Conservation (phyloP, 306 rosid genomes). For the Castanopsis chinensis region DNA sequence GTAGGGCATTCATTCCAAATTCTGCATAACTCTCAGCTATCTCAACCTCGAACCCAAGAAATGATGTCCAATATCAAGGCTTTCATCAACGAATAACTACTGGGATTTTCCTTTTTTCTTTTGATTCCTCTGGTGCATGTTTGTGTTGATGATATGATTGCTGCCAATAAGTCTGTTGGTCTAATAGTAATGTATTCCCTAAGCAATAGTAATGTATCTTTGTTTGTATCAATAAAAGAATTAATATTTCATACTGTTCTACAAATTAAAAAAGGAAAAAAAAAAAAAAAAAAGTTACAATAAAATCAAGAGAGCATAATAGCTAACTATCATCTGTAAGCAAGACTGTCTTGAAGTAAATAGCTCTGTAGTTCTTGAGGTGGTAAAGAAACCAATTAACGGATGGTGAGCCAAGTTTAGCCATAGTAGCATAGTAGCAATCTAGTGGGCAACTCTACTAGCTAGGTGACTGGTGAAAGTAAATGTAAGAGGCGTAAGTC, state of each 20-base stretch:
- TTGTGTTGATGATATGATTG: background rate
- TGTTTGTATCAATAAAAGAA: background rate
- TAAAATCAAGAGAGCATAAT: too few relatives aligned
- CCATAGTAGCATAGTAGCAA: too few relatives aligned
- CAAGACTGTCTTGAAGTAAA: too few relatives aligned
- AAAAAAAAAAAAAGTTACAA: too few relatives aligned
- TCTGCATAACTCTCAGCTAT: slow-evolving; percentile 57
- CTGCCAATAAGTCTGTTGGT: background rate
- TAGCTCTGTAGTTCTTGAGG: too few relatives aligned
- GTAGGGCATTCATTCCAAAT: slow-evolving; percentile 91
- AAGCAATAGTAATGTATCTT: background rate
- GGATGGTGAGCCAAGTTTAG: too few relatives aligned
- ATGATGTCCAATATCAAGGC: slow-evolving; percentile 50
- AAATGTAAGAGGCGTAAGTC: too few relatives aligned
- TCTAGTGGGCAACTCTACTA: too few relatives aligned
- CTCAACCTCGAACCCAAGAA: slow-evolving; percentile 54
- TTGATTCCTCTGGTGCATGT: background rate
- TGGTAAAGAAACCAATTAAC: too few relatives aligned
- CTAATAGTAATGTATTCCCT: background rate
- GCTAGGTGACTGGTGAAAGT: too few relatives aligned
- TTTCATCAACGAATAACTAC: slow-evolving; percentile 35
- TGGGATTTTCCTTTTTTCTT: background rate
- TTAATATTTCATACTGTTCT: background rate
- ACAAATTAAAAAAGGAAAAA: too few relatives aligned
- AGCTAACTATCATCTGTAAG: too few relatives aligned